Percentiles rank a stretch among this genome's conserved stretches.
Conservation (phyloP, 805 yeast genomes). For the Monosporozyma yasuniensis region DNA sequence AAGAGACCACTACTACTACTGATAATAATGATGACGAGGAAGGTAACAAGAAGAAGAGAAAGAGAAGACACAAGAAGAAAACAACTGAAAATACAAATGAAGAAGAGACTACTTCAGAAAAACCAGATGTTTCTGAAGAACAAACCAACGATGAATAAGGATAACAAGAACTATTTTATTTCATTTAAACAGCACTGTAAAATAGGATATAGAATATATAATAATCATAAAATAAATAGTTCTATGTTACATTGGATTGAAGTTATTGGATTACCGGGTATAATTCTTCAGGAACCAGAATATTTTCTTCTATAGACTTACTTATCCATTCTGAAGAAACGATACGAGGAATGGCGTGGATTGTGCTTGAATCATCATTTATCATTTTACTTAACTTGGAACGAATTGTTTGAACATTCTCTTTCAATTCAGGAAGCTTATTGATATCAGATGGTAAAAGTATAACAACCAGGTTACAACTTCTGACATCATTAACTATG, state of each 20-base stretch:
- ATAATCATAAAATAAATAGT: background rate
- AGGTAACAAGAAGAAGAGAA: conserved; percentile 11
- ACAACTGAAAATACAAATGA: background rate
- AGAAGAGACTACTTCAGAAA: background rate
- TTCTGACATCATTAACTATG: conserved; percentile 20
- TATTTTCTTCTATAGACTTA: conserved; percentile 26
- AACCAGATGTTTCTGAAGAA: background rate
- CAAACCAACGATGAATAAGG: background rate
- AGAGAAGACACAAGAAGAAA: conserved; percentile 17
- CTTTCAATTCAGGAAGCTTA: no score
- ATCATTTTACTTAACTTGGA: background rate
- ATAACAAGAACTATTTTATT: background rate
- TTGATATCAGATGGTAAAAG: conserved; percentile 16
- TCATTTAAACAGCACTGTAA: background rate
- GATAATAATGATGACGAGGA: conserved; percentile 1
- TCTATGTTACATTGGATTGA: background rate
- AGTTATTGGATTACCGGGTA: conserved; percentile 6
- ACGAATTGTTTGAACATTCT: background rate
- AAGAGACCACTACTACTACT: background rate
- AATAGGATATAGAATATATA: background rate
- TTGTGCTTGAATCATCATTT: no score
- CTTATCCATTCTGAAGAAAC: conserved; percentile 33
- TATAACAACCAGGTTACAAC: conserved; percentile 34
- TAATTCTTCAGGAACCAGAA: conserved; percentile 29
- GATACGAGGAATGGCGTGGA: conserved; percentile 25